Conservation (phyloP, 176 grass and related monocot genomes). For the Bromus sterilis region DNA sequence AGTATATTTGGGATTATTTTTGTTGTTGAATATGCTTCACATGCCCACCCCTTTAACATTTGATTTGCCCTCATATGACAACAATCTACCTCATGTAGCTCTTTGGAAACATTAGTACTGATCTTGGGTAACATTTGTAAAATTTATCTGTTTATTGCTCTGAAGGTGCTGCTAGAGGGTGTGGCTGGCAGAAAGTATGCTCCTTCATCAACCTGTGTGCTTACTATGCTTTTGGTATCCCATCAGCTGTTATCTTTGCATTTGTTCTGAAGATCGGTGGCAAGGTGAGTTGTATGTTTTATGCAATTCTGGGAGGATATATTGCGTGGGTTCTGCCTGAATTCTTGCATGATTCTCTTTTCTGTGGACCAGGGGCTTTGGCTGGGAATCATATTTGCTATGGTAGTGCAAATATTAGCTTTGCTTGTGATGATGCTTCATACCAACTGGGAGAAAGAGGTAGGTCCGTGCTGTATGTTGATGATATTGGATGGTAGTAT, state of each 20-base stretch:
- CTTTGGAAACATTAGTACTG: not conserved
- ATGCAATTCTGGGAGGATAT: not conserved
- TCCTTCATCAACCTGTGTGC: conserved; percentile 76
- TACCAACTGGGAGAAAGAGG: conserved; percentile 72
- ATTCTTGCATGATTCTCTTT: not conserved
- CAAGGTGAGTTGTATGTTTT: conserved; percentile 30
- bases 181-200: conserved; percentile 83
- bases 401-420: conserved; percentile 60
- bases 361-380: conserved; percentile 63
- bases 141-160: not conserved
- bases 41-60: not conserved
- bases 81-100: not conserved
- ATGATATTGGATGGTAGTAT: not conserved
- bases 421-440: conserved; percentile 54
- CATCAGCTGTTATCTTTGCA: conserved; percentile 64
- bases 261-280: conserved; percentile 80
- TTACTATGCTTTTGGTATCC: conserved; percentile 77
- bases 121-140: not conserved
- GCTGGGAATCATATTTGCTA: conserved; percentile 84
- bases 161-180: conserved; percentile 81
- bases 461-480: not conserved
- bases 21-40: not conserved
- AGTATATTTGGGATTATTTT: not conserved
- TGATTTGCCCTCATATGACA: not conserved
- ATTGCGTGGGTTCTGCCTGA: not conserved